Evolutionary conservation across 2,329 filamentous ascomycete species (phyloP).

Genomic region (Fusarium humuli): DNA sequence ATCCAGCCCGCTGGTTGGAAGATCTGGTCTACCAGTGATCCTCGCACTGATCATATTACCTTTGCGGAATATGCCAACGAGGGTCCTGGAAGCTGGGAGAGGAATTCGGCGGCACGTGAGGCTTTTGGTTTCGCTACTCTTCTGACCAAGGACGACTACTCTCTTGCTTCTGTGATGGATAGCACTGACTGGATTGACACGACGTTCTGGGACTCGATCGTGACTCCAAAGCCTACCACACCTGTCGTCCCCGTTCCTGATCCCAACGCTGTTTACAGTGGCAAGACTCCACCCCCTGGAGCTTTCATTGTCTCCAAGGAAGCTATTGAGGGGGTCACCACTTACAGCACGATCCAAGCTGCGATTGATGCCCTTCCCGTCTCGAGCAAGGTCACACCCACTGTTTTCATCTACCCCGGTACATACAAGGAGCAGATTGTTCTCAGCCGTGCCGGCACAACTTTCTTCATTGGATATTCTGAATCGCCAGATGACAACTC

Average conservation of each 20-base stretch:
- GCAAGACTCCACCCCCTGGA: slow-evolving; percentile 50
- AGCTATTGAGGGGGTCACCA: slow-evolving; percentile 23
- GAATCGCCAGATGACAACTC: slow-evolving; percentile 43
- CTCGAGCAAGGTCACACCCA: slow-evolving; percentile 44
- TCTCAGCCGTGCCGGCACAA: slow-evolving; percentile 29
- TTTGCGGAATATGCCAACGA: slow-evolving; percentile 71
- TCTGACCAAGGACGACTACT: slow-evolving; percentile 34
- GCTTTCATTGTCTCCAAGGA: slow-evolving; percentile 40
- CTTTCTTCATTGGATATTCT: slow-evolving; percentile 40
- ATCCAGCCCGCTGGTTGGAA: slow-evolving; percentile 46
- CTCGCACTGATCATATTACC: slow-evolving; percentile 64
- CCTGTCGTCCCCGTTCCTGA: slow-evolving; percentile 21
- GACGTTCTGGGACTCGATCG: slow-evolving; percentile 38
- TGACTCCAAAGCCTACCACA: slow-evolving; percentile 35
- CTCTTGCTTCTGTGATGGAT: slow-evolving; percentile 35
- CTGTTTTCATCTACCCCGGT: slow-evolving; percentile 43
- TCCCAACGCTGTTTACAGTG: slow-evolving; percentile 51
- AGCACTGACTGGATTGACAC: slow-evolving; percentile 44
- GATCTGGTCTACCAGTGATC: slow-evolving; percentile 69
- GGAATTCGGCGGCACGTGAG: slow-evolving; percentile 35
- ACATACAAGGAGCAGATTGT: slow-evolving; percentile 41
- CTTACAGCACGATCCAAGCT: slow-evolving; percentile 33
- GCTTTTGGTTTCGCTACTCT: slow-evolving; percentile 37
- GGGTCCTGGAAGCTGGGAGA: slow-evolving; percentile 53
- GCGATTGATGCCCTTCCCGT: slow-evolving; percentile 56